A percentile compares a stretch with the other conserved stretches of the same genome.
Evolutionary conservation across 176 grass and related monocot genomes (phyloP).

Genomic region (Hordeum vulgare): MorexV3_pseudomolecules_assembly NC_058524.1:604946372-604946871

Average conservation of each 20-base stretch:
- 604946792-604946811: background rate
- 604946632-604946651: background rate
- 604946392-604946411: background rate
- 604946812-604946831: background rate
- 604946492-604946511: slow-evolving; percentile 38
- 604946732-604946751: slow-evolving; percentile 39
- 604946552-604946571: slow-evolving; percentile 26
- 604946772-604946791: slow-evolving; percentile 24
- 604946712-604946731: slow-evolving; percentile 24
- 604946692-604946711: slow-evolving; percentile 31
- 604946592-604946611: background rate
- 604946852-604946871: background rate
- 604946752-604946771: slow-evolving; percentile 37
- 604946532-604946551: slow-evolving; percentile 18
- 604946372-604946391: background rate
- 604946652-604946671: slow-evolving; percentile 13
- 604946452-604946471: background rate
- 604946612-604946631: background rate
- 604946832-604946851: background rate
- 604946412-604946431: background rate
- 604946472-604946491: slow-evolving; percentile 20
- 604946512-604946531: slow-evolving; percentile 49
- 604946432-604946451: background rate
- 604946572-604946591: background rate
- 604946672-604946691: slow-evolving; percentile 30